Percentiles rank a stretch among this genome's conserved stretches.
Evolutionary conservation across 805 yeast species (phyloP).

Genomic region (Dipodascus geniculatus): DNA sequence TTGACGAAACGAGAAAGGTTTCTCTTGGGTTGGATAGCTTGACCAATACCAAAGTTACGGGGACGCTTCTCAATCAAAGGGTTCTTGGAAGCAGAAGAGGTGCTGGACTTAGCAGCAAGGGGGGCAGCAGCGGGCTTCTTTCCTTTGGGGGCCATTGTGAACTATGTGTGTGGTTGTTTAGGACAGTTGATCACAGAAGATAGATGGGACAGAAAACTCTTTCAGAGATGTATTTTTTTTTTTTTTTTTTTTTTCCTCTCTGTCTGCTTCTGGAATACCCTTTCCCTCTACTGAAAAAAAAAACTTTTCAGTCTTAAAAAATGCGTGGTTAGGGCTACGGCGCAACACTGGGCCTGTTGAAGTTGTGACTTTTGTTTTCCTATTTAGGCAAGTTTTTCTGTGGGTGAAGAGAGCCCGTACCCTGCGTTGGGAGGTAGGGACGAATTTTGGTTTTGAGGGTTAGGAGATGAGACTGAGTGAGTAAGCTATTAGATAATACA

Average conservation of each 20-base stretch:
- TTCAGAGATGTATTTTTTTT: background rate
- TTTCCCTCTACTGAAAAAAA: too few relatives aligned
- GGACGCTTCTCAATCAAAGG: conserved; percentile 86
- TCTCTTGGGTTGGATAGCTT: conserved; percentile 89
- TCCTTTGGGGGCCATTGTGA: conserved; percentile 17
- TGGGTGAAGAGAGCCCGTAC: background rate
- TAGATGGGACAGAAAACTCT: background rate
- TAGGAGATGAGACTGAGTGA: too few relatives aligned
- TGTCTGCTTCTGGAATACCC: too few relatives aligned
- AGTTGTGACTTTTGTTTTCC: background rate
- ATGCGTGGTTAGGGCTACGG: background rate
- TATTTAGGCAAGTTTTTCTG: background rate
- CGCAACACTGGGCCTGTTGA: background rate
- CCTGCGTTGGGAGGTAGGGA: background rate
- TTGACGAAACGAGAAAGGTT: conserved; percentile 94
- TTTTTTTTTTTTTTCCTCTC: too few relatives aligned
- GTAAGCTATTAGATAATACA: too few relatives aligned
- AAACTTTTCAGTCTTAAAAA: background rate
- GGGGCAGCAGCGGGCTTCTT: conserved; percentile 98
- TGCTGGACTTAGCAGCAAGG: conserved; percentile 55
- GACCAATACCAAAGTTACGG: conserved; percentile 94
- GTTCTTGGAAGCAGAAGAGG: conserved; percentile 45
- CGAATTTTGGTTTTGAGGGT: too few relatives aligned
- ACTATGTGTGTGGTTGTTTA: background rate
- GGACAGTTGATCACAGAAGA: conserved; percentile 1